Percentiles rank a stretch among this genome's conserved stretches.
Conservation (phyloP, 106 monocot genomes). For the Dioscorea alata region DNA sequence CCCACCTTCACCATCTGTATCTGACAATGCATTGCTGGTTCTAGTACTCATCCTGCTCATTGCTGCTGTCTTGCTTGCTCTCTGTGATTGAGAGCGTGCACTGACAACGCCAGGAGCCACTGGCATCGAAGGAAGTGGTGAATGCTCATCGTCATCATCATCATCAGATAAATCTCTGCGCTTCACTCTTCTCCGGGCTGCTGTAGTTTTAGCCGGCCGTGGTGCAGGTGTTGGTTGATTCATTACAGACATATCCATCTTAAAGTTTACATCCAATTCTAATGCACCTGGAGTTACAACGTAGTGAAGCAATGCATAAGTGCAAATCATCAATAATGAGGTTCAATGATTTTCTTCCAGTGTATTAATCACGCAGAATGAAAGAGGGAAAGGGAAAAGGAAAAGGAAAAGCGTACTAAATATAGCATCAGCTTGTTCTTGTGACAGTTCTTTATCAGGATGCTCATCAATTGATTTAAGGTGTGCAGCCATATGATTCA, state of each 20-base stretch:
- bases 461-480: conserved; percentile 62
- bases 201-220: conserved; percentile 37
- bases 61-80: conserved; percentile 80
- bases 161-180: conserved; percentile 21
- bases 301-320: not conserved
- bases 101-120: conserved; percentile 26
- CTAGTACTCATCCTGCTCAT: conserved; percentile 59
- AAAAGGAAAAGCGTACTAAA: conserved; percentile 22
- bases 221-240: conserved; percentile 54
- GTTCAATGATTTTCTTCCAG: too few species aligned
- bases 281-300: conserved; percentile 32
- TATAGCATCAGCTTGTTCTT: conserved; percentile 32
- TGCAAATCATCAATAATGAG: not conserved
- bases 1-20: conserved; percentile 30
- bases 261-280: conserved; percentile 38
- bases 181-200: conserved; percentile 37
- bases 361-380: not conserved
- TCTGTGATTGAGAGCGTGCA: conserved; percentile 55
- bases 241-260: conserved; percentile 15
- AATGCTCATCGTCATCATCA: conserved; percentile 7
- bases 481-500: conserved; percentile 43
- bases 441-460: conserved; percentile 51
- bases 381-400: not conserved
- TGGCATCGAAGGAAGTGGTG: conserved; percentile 10
- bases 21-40: conserved; percentile 8